Evolutionary conservation across 75 land plant species (phyloP), one percentile per base, ranked within the genome.

Genomic region (Ceratopteris richardii): DNA sequence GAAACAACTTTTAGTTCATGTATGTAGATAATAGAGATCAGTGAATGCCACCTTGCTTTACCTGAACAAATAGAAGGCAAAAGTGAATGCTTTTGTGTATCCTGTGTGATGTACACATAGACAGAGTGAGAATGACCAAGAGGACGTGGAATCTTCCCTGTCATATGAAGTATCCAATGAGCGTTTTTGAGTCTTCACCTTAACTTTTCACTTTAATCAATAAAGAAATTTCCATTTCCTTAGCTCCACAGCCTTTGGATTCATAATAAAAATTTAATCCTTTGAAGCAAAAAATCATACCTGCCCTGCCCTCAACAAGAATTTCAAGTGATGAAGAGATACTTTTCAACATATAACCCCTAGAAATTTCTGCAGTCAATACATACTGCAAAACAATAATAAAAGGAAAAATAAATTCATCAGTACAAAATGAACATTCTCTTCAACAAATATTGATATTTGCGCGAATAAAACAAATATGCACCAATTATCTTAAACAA

Each of bases 21-120:
- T n/a, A n/a, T n/a, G n/a, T n/a, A n/a, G n/a, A n/a, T n/a, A n/a
- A 33, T 4, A 33, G 37, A 33, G 7, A 33, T 9, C 37, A 33
- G 37, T 33, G 37, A 4, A 3, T 33, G 37, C 37, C 9, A 33
- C 37, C 37, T 33, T 33, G 9, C 3, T 33, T 40, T 61, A 87
- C 95, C 95, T 74, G 90, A 77, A 44, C 67, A 70, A 53, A 89
- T 58, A 43, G 78, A 79, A 64, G 86, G 90, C 47, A 86, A 73
- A 48, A 89, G 31, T 40, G 66, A 67, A 67, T 89, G 95, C 53
- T 66, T 82, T 69, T 89, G 95, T 36, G 95, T 89, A 58, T 89
- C 95, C 59, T 89, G 95, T 26, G 95, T 89, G 46, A 89, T 89
- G 52, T 80, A 82, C 46, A 89, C 85, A 72, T 65, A 72, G 27